A percentile compares a stretch with the other conserved stretches of the same genome.
These are phyloP conservation scores for Hypericum androsaemum DNA, from an alignment of 345 rosid species.

Conservation along the genomic window DNA sequence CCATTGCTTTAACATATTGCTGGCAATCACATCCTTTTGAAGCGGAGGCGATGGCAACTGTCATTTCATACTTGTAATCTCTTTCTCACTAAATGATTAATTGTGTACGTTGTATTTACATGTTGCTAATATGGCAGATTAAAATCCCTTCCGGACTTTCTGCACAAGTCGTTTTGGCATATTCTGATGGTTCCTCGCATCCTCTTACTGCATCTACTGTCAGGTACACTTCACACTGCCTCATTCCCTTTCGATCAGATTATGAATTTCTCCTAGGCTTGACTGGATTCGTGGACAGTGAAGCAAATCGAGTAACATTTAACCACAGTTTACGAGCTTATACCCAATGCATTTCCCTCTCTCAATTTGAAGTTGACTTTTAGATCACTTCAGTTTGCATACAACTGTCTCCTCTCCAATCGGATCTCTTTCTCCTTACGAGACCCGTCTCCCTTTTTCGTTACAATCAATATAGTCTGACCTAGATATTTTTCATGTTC, in stretches of 20 bases:
- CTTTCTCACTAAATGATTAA: neutral
- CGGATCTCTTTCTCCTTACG: no score
- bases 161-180: constrained; percentile 64
- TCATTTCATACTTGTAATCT: no score
- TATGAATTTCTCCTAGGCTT: no score
- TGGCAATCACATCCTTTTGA: no score
- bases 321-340: no score
- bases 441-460: neutral
- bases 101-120: neutral
- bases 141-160: constrained; percentile 74
- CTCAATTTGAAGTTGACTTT: no score
- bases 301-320: no score
- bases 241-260: neutral
- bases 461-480: neutral
- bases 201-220: constrained; percentile 52
- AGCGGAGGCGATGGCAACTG: neutral
- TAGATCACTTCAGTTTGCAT: no score
- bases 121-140: constrained; percentile 39
- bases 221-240: constrained; percentile 33
- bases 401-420: no score
- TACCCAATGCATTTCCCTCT: no score
- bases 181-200: constrained; percentile 61
- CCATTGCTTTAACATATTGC: no score
- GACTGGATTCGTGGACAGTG: no score
- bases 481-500: constrained; percentile 3